Percentiles rank a stretch among this genome's conserved stretches.
Conservation (phyloP, 768 basidiomycete species). For the Auricularia heimuer region DNA sequence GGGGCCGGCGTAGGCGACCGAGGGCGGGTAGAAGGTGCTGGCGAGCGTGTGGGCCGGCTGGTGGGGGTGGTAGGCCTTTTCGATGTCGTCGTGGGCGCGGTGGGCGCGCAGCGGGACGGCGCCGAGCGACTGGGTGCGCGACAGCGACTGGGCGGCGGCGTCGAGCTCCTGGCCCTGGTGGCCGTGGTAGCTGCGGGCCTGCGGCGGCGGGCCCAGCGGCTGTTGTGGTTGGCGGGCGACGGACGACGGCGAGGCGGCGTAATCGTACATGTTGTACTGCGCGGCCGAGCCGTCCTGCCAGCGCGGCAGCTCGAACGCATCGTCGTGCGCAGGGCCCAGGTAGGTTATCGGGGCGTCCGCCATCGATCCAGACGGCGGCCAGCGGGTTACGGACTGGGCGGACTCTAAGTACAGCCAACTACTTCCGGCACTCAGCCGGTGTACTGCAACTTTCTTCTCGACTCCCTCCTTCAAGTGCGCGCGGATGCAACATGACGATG, state of each 20-base stretch:
- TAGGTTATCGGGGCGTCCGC: background rate
- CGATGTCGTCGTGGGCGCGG: constrained; percentile 11
- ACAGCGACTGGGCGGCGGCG: constrained; percentile 27
- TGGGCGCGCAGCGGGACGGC: constrained; percentile 27
- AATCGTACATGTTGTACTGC: constrained; percentile 14
- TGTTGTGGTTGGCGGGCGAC: constrained; percentile 34
- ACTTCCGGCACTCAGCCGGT: too few species aligned
- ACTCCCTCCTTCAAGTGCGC: too few species aligned
- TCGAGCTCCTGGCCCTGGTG: constrained; percentile 20
- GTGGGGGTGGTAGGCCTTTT: constrained; percentile 11
- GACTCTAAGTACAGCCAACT: constrained; percentile 15
- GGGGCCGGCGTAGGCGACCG: constrained; percentile 5
- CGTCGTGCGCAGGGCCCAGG: background rate
- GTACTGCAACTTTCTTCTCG: too few species aligned
- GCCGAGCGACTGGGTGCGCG: constrained; percentile 60
- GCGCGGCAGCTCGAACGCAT: background rate
- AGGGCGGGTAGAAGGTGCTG: constrained; percentile 12
- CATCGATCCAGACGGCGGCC: constrained; percentile 3
- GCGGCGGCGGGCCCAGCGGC: constrained; percentile 40
- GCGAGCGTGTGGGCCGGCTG: constrained; percentile 2
- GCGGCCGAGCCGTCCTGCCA: background rate
- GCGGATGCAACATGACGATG: too few species aligned
- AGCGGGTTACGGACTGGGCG: constrained; percentile 7
- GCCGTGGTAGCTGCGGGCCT: constrained; percentile 50
- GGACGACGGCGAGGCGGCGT: constrained; percentile 33